A percentile compares a stretch with the other conserved stretches of the same genome.
Evolutionary conservation across 345 rosid genomes (phyloP).

Genomic region (Punica granatum): DNA sequence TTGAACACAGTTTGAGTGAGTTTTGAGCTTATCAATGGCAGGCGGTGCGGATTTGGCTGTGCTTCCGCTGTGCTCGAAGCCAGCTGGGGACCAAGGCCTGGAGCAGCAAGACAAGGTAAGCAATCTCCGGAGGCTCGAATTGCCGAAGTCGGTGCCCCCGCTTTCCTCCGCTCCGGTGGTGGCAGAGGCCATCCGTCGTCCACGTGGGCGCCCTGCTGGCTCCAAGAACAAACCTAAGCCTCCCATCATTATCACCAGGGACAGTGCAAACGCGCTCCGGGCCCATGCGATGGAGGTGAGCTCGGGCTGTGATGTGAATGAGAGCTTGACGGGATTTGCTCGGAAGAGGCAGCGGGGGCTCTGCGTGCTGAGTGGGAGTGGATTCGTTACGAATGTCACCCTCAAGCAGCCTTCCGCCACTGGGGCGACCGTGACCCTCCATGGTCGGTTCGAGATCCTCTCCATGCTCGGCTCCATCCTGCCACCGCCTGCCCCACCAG

Average conservation of each 20-base stretch:
- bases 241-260: slow-evolving; percentile 76
- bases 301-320: slow-evolving; percentile 79
- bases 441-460: slow-evolving; percentile 91
- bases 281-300: slow-evolving; percentile 90
- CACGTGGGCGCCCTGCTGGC: slow-evolving; percentile 91
- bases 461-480: slow-evolving; percentile 84
- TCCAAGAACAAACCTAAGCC: slow-evolving; percentile 96
- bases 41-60: slow-evolving; percentile 39
- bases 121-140: slow-evolving; percentile 19
- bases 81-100: slow-evolving; percentile 36
- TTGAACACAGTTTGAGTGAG: not conserved
- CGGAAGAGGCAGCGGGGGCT: slow-evolving; percentile 84
- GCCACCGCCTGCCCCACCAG: slow-evolving; percentile 89
- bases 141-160: slow-evolving; percentile 43
- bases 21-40: not conserved
- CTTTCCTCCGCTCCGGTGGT: slow-evolving; percentile 45
- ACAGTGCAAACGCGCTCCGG: slow-evolving; percentile 75
- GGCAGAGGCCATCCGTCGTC: slow-evolving; percentile 52
- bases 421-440: slow-evolving; percentile 80
- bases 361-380: slow-evolving; percentile 70
- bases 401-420: slow-evolving; percentile 76
- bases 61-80: slow-evolving; percentile 34
- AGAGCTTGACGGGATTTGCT: slow-evolving; percentile 63
- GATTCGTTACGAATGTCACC: slow-evolving; percentile 82
- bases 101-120: slow-evolving; percentile 34